Conservation (phyloP, 805 yeast species). For the Torulaspora gathmanii region DNA sequence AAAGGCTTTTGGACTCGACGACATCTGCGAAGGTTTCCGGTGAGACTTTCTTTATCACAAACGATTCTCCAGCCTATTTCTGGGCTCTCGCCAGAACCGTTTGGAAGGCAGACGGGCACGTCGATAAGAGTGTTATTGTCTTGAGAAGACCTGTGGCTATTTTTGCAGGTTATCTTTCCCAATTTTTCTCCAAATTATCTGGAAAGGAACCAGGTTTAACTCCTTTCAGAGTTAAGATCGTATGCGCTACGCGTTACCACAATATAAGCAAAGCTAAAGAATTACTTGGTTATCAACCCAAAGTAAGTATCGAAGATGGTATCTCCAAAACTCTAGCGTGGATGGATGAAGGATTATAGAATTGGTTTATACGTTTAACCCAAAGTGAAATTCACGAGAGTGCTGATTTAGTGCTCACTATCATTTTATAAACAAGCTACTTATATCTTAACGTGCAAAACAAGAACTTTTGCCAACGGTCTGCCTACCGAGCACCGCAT, state of each 20-base stretch:
- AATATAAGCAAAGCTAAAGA: conserved; percentile 82
- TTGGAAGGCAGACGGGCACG: conserved; percentile 93
- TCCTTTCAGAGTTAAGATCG: conserved; percentile 88
- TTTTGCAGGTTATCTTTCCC: conserved; percentile 74
- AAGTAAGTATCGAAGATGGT: conserved; percentile 73
- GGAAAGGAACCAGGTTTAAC: conserved; percentile 92
- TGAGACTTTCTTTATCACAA: conserved; percentile 83
- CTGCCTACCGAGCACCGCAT: no score
- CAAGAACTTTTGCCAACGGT: no score
- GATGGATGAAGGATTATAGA: conserved; percentile 62
- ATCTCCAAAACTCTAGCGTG: conserved; percentile 74
- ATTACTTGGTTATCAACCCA: conserved; percentile 73
- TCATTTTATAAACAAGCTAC: no score
- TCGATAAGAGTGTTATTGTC: conserved; percentile 63
- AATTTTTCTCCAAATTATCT: conserved; percentile 58
- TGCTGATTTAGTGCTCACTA: no score
- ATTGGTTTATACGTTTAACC: not conserved
- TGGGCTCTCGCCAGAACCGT: conserved; percentile 96
- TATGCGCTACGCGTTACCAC: conserved; percentile 91
- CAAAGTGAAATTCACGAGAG: no score
- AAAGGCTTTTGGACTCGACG: conserved; percentile 53
- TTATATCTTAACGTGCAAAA: no score
- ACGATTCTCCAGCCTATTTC: conserved; percentile 91
- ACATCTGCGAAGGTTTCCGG: conserved; percentile 59
- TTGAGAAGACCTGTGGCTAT: conserved; percentile 74